Base-by-base conservation (phyloP, 768 basidiomycete genomes). In the Suillus weaverae region DNA sequence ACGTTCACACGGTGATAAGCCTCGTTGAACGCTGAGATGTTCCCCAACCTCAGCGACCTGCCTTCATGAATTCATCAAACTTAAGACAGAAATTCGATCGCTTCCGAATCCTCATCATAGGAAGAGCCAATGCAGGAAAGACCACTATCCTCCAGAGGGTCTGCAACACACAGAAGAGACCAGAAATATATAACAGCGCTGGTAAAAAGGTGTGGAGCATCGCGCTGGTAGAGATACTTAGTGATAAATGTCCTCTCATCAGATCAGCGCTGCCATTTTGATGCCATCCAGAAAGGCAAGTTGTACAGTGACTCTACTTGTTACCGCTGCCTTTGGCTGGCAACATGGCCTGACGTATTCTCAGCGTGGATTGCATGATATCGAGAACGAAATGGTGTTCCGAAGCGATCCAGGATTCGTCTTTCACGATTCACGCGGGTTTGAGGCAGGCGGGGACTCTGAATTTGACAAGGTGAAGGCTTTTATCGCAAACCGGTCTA, bases 41-140 rank as follows among this genome's bases (percentile, higher is more conserved):
- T n/a, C n/a, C n/a, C n/a, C n/a, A n/a, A n/a, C n/a, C n/a, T n/a
- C 30, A 20, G 20, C 30, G 18, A n/a, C 35, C 30, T 30, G 51
- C n/a, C n/a, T 14, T 1, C 22, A 61, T 61, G 60, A 33, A 61
- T 20, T 18, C 57, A 20, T 43, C 67, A n/a, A 6, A 7, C 0
- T 26, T 68, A 22, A 68, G 35, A 43, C 0, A 48, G 9, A 55
- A 33, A 39, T 53, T 66, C 44, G 33, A n/a, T 3, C 75, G 69
- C 48, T 81, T 81, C 50, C 75, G 81, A 4, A 73, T 81, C 35
- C 77, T 81, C 55, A 68, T 81, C 14, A 78, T 81, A n/a, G 81
- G 81, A 5, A 72, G 76, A 60, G 76, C 78, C 2, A 80, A 80
- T 61, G 73, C 79, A 1, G 80, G 80, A 0, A 81, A 81, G 65